Conservation (phyloP, 345 rosid genomes). For the Brassica napus region DNA sequence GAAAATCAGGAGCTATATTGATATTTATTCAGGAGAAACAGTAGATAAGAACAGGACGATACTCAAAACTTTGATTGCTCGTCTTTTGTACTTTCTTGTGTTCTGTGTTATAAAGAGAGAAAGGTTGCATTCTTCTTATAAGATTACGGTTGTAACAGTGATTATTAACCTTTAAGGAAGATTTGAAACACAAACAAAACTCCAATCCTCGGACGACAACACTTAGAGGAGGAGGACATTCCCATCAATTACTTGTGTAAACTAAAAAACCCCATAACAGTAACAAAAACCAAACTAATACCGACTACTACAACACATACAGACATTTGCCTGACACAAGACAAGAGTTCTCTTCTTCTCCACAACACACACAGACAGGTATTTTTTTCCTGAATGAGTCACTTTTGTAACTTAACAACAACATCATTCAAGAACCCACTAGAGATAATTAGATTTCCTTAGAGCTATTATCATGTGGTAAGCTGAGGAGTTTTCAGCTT, state of each 20-base stretch:
- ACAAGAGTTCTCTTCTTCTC: neutral
- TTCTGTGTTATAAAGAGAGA: slow-evolving; percentile 22
- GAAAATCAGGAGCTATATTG: slow-evolving; percentile 25
- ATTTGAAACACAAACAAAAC: neutral
- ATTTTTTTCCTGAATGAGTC: neutral
- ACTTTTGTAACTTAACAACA: slow-evolving; percentile 7
- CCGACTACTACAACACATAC: neutral
- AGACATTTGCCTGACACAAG: slow-evolving; percentile 16
- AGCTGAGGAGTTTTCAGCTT: slow-evolving; percentile 74
- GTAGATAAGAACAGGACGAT: slow-evolving; percentile 24
- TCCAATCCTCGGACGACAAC: neutral
- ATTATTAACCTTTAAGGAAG: neutral
- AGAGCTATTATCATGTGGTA: slow-evolving; percentile 56
- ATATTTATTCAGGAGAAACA: slow-evolving; percentile 28
- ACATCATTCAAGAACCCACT: slow-evolving; percentile 27
- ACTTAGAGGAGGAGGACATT: neutral
- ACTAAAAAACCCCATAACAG: neutral
- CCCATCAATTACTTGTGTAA: neutral
- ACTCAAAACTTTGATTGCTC: slow-evolving; percentile 31
- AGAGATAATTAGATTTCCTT: slow-evolving; percentile 38
- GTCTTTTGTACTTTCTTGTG: slow-evolving; percentile 14
- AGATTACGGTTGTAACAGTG: neutral
- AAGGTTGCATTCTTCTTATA: neutral
- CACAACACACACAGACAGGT: too few species aligned
- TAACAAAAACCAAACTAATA: neutral